Evolutionary conservation across 2,329 filamentous ascomycete genomes (phyloP).

Genomic region (Rosellinia necatrix): DNA sequence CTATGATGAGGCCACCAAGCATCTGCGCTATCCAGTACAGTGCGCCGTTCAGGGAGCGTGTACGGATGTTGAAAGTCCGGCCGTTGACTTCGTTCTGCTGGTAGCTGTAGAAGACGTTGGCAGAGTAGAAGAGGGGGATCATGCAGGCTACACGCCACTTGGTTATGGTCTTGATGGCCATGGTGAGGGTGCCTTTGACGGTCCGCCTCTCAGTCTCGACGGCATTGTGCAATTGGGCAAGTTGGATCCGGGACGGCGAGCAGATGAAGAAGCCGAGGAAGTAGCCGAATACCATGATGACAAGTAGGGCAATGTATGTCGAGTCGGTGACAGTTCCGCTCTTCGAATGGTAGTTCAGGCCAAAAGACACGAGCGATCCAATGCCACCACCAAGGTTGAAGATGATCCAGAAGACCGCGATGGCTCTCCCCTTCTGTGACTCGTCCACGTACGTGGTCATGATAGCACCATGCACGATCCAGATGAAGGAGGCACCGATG

Average conservation of each 20-base stretch:
- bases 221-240: conserved; percentile 19
- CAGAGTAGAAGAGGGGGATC: conserved; percentile 24
- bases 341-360: conserved; percentile 23
- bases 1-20: conserved; percentile 23
- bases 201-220: conserved; percentile 23
- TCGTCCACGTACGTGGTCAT: conserved; percentile 29
- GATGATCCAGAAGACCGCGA: conserved; percentile 27
- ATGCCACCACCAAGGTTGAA: conserved; percentile 27
- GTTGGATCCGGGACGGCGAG: conserved; percentile 21
- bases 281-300: conserved; percentile 25
- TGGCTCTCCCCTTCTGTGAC: conserved; percentile 26
- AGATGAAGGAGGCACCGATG: conserved; percentile 25
- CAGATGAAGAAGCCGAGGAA: conserved; percentile 25
- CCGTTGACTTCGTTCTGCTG: conserved; percentile 27
- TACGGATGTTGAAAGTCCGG: conserved; percentile 26
- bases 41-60: conserved; percentile 23
- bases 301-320: conserved; percentile 24
- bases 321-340: conserved; percentile 24
- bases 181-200: conserved; percentile 16
- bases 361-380: conserved; percentile 25
- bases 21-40: conserved; percentile 28
- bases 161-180: conserved; percentile 16
- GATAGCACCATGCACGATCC: conserved; percentile 26
- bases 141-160: conserved; percentile 25
- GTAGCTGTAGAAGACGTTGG: conserved; percentile 28